phyloP scores from a whole-genome alignment of 345 rosid genomes.

The Linum trigynum region DNA sequence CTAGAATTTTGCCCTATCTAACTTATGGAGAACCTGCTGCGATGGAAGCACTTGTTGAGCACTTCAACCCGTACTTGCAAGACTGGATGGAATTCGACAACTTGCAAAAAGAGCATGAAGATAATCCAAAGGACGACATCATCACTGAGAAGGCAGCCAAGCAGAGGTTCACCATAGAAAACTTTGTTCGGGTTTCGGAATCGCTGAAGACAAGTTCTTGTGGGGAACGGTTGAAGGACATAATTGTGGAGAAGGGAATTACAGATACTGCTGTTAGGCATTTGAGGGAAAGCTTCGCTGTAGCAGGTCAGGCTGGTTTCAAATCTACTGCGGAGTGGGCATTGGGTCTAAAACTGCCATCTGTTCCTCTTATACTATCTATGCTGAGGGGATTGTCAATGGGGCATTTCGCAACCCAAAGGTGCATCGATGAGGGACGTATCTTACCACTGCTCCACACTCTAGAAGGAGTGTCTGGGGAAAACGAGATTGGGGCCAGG shows the following conservation, averaged over 20 bases:
- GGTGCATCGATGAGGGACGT: constrained; percentile 74
- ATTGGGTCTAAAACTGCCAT: constrained; percentile 66
- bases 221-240: constrained; percentile 93
- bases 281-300: constrained; percentile 61
- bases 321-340: constrained; percentile 68
- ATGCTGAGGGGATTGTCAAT: constrained; percentile 94
- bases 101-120: constrained; percentile 63
- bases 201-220: constrained; percentile 96
- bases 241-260: constrained; percentile 80
- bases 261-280: constrained; percentile 70
- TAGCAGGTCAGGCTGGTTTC: constrained; percentile 70
- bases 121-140: constrained; percentile 60
- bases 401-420: constrained; percentile 88
- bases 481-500: constrained; percentile 92
- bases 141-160: constrained; percentile 55
- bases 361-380: constrained; percentile 81
- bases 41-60: constrained; percentile 90
- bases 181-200: constrained; percentile 89
- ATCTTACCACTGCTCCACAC: constrained; percentile 82
- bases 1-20: constrained; percentile 90
- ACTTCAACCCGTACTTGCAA: constrained; percentile 76
- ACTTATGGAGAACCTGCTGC: constrained; percentile 99
- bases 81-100: constrained; percentile 79
- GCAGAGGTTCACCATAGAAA: constrained; percentile 76
- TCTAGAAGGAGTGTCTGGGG: constrained; percentile 88